Percentiles rank a stretch among this genome's conserved stretches.
Conservation (phyloP, 225 moss, liverwort and hornwort genomes). For the Sphagnum contortum region DNA sequence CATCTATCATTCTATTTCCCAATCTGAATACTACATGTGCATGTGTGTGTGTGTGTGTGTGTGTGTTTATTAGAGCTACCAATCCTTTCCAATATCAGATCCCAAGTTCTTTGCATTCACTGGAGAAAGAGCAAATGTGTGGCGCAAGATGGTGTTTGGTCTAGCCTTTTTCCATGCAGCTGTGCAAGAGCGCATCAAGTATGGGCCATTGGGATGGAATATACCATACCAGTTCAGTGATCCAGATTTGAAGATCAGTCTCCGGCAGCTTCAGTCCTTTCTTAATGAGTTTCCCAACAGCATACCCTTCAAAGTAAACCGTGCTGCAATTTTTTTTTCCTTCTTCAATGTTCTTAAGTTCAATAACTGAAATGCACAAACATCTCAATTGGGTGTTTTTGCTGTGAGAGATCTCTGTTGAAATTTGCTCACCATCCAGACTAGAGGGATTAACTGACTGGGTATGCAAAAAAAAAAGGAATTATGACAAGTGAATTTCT, state of each 20-base stretch:
- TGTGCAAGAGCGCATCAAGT: conserved; percentile 68
- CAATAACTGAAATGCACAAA: too few species aligned
- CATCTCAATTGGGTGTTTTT: too few species aligned
- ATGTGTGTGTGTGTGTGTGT: not conserved
- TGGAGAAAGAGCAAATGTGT: conserved; percentile 35
- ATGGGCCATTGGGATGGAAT: conserved; percentile 65
- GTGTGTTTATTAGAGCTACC: conserved; percentile 38
- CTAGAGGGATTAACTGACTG: too few species aligned
- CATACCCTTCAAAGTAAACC: conserved; percentile 47
- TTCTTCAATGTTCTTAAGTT: too few species aligned
- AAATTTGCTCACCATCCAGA: too few species aligned
- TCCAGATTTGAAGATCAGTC: conserved; percentile 65
- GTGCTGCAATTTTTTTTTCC: not conserved
- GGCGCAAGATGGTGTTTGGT: conserved; percentile 71
- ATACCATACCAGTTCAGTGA: conserved; percentile 74
- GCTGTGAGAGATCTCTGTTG: too few species aligned
- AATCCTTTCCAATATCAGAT: conserved; percentile 56
- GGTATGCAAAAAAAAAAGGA: too few species aligned
- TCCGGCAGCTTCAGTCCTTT: conserved; percentile 65
- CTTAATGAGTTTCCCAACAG: conserved; percentile 61
- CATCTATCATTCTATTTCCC: too few species aligned
- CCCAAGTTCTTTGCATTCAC: conserved; percentile 46
- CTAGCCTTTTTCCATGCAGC: conserved; percentile 62
- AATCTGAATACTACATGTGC: too few species aligned
- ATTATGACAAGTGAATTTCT: too few species aligned